phyloP scores from a whole-genome alignment of 495 filamentous ascomycete species.

The Neurospora africana region DNA sequence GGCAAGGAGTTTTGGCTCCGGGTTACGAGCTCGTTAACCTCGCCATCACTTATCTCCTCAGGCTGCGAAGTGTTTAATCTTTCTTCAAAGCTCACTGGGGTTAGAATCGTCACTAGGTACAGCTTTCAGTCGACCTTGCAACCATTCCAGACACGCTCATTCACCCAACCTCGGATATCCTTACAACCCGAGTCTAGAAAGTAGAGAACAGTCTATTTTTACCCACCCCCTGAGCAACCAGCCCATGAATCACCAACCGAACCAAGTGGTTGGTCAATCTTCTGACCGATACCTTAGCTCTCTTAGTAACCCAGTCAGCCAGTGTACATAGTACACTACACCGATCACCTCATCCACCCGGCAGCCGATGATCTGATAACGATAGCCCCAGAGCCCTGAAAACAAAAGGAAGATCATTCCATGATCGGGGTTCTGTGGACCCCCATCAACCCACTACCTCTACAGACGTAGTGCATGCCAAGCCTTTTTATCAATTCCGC shows the following conservation, averaged over 20 bases:
- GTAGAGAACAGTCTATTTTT: background rate
- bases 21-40: background rate
- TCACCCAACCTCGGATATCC: too few species aligned
- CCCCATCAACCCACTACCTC: background rate
- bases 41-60: background rate
- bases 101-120: background rate
- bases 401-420: background rate
- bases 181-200: background rate
- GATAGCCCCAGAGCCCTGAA: background rate
- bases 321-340: background rate
- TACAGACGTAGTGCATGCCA: constrained; percentile 7
- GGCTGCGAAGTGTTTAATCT: too few species aligned
- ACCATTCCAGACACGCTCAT: too few species aligned
- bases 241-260: background rate
- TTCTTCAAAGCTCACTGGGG: background rate
- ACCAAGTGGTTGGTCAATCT: background rate
- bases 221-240: background rate
- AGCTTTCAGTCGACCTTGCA: background rate
- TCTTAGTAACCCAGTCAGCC: background rate
- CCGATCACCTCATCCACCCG: background rate
- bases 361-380: background rate
- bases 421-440: background rate
- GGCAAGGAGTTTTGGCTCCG: background rate
- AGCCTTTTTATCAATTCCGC: constrained; percentile 22
- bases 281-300: background rate